Evolutionary conservation across 306 rosid genomes (phyloP).

Genomic region (Glycine tomentella): DNA sequence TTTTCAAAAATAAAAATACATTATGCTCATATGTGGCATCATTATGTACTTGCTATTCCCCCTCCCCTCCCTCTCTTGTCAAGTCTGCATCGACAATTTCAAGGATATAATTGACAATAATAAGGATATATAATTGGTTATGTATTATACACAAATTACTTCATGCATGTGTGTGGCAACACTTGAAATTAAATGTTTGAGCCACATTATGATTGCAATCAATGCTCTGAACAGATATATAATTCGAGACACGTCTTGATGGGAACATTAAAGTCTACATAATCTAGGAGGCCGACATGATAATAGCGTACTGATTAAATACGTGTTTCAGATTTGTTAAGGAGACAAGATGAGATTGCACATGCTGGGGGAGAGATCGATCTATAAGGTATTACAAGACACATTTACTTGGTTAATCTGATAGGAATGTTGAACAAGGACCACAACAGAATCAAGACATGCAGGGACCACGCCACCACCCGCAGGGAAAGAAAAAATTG

Average conservation of each 20-base stretch:
- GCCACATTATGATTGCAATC: neutral
- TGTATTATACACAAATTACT: neutral
- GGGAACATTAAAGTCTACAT: conserved; percentile 7
- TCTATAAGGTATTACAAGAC: conserved; percentile 30
- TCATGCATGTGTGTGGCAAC: neutral
- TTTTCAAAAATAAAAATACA: neutral
- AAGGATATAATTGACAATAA: neutral
- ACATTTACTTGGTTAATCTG: conserved; percentile 3
- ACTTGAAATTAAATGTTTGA: conserved; percentile 11
- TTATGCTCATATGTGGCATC: neutral
- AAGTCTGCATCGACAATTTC: neutral
- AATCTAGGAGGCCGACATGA: conserved; percentile 33
- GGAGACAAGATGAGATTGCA: conserved; percentile 49
- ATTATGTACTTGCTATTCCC: neutral
- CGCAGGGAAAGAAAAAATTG: conserved; percentile 30
- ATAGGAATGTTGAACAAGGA: conserved; percentile 47
- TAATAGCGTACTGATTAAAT: conserved; percentile 33
- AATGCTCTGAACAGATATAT: neutral
- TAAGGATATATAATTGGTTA: neutral
- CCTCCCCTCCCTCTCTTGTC: neutral
- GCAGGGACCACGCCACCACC: conserved; percentile 42
- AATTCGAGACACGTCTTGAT: neutral
- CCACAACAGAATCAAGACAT: too few species aligned
- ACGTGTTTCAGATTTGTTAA: conserved; percentile 46
- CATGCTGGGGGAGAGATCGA: conserved; percentile 35